phyloP scores from a whole-genome alignment of 2,329 filamentous ascomycete genomes.

The Nannizziopsis barbatae region DNA sequence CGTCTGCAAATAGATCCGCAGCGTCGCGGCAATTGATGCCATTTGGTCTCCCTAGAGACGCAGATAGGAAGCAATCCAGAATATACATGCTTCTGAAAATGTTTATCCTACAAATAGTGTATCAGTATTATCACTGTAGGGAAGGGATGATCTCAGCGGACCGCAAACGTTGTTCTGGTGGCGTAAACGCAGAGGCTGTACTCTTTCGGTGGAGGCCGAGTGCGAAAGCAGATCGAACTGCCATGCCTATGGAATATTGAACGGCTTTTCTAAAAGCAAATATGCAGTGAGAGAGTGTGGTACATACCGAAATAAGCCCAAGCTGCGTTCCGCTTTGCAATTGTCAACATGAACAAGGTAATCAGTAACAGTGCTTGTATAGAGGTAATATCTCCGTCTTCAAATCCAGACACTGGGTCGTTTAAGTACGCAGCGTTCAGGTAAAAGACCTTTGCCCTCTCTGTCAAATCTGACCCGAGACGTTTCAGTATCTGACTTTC shows the following conservation, averaged over 20 bases:
- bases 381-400: slow-evolving; percentile 54
- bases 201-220: slow-evolving; percentile 53
- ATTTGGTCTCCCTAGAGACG: slow-evolving; percentile 51
- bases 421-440: slow-evolving; percentile 46
- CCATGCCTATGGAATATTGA: slow-evolving; percentile 41
- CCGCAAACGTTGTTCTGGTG: slow-evolving; percentile 30
- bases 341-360: slow-evolving; percentile 52
- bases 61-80: slow-evolving; percentile 52
- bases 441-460: slow-evolving; percentile 53
- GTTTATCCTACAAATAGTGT: slow-evolving; percentile 28
- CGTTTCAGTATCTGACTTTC: slow-evolving; percentile 44
- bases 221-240: slow-evolving; percentile 51
- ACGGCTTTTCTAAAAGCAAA: slow-evolving; percentile 15
- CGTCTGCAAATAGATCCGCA: slow-evolving; percentile 38
- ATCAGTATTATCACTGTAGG: neutral
- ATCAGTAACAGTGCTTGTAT: slow-evolving; percentile 54
- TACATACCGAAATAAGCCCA: slow-evolving; percentile 49
- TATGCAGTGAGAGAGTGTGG: neutral
- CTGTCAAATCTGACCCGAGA: slow-evolving; percentile 39
- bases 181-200: slow-evolving; percentile 44
- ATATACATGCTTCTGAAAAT: slow-evolving; percentile 56
- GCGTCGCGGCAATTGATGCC: slow-evolving; percentile 54
- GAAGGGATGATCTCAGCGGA: neutral
- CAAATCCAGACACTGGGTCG: slow-evolving; percentile 42
- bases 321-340: slow-evolving; percentile 52